Evolutionary conservation across 176 grass and related monocot species (phyloP).

Genomic region (Lolium rigidum): DNA sequence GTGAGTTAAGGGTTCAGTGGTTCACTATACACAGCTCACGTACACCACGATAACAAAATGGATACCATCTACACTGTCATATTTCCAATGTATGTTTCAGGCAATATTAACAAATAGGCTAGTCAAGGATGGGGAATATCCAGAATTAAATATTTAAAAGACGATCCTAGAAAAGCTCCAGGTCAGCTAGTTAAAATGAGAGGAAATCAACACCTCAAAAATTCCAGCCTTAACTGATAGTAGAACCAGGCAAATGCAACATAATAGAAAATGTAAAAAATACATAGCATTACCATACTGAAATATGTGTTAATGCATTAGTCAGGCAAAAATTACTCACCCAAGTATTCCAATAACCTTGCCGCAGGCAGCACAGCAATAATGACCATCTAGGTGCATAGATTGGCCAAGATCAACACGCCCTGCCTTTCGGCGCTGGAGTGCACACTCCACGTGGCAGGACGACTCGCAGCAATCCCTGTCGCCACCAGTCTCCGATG

Average conservation of each 20-base stretch:
- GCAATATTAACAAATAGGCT: conserved; percentile 34
- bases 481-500: conserved; percentile 69
- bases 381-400: conserved; percentile 86
- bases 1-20: background rate
- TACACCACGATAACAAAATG: conserved; percentile 6
- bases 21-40: conserved; percentile 21
- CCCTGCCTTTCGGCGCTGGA: conserved; percentile 67
- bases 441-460: conserved; percentile 95
- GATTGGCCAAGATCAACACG: conserved; percentile 81
- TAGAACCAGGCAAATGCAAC: conserved; percentile 4
- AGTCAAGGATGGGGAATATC: background rate
- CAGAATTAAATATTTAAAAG: conserved; percentile 16
- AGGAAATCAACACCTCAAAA: background rate
- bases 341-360: conserved; percentile 94
- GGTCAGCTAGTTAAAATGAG: conserved; percentile 33
- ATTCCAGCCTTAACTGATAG: background rate
- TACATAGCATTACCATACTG: conserved; percentile 1
- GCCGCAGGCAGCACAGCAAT: conserved; percentile 94
- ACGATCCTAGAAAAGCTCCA: background rate
- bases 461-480: conserved; percentile 90
- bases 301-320: conserved; percentile 30
- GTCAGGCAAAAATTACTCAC: conserved; percentile 66
- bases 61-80: conserved; percentile 11
- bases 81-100: conserved; percentile 27
- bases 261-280: conserved; percentile 1